Base-by-base conservation (phyloP, 2,329 filamentous ascomycete species). In the Colletotrichum navitas region DNA sequence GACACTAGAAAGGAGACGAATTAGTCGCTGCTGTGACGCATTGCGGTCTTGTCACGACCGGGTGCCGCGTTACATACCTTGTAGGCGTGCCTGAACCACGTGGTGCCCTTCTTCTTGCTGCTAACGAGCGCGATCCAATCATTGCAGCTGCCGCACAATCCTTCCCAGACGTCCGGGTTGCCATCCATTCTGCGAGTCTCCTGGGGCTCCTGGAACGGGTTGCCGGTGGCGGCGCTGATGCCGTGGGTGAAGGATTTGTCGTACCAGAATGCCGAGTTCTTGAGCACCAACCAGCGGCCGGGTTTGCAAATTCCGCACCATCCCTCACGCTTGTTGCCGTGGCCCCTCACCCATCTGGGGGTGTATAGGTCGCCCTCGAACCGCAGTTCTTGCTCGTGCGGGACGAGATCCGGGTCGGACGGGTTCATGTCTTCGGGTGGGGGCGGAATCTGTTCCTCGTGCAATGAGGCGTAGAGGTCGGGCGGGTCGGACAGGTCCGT, bases 181-280 rank as follows among this genome's bases (percentile, higher is more conserved):
- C 92, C 91, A 78, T 94, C 92, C 84, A 93, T 94, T 61, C 93
- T 87, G 69, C 93, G 86, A 29, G 90, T 93, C 77, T 94, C 88
- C 73, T 92, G 89, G 3, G 94, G 94, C 75, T 92, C 90, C 78
- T 93, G 90, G 82, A 96, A 95, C 4, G 91, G 89, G 74, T 88
- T 91, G 32, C 94, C 93, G 0, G 93, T 95, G 5, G 92, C 91
- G 36, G 93, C 93, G 78, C 92, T 94, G 79, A 97, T 94, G 61
- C 94, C 94, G 78, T 97, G 94, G 2, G 92, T 94, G 80, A 96
- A 97, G 68, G 92, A 93, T 85, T 96, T 95, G 84, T 97, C 94
- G 81, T 97, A 97, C 94, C 94, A 97, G 80, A 94, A 97, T 8
- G 94, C 94, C 66, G 92, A 95, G 82, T 97, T 96, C 84, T 96